Base-by-base conservation (phyloP, 805 yeast species). In the Candida nonsorbophila region DNA sequence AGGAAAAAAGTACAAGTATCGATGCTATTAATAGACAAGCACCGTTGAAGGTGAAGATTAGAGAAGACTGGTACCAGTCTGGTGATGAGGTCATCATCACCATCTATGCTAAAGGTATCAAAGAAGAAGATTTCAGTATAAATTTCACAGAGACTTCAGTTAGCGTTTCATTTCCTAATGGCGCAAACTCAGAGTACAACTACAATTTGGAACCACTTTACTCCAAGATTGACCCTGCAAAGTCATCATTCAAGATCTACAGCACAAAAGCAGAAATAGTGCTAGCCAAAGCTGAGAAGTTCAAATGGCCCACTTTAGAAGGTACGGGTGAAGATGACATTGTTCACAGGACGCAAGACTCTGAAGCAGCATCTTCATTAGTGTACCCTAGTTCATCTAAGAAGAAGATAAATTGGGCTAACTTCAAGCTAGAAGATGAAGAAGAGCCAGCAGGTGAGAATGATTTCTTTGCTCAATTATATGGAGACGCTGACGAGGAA, bases 401-500 rank as follows among this genome's bases (percentile, higher is more conserved):
- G 27, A 76, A 72, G 34, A 62, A 70, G 5, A 61, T 68, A 13
- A 79, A 87, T 48, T 86, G 96, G 96, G 71, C 82, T 12, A 56
- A 44, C 13, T 59, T 64, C 39, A 62, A 69, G 25, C 47, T 81
- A 14, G 45, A 47, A 5, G 69, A 62, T 5, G 72, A 49, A n/a
- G 69, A 61, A 8, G 65, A 62, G 15, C 62, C 65, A 0, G 65
- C 63, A 9, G 73, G 69, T 14, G 74, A 76, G 3, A 75, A 77
- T 36, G 78, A 67, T 1, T 88, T 92, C 45, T 92, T 92, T 60
- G 72, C 76, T 42, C 67, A 76, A 39, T 49, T 92, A 7, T 92
- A 82, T 57, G 69, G 70, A 16, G 78, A 72, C 40, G 90, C 94
- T 0, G 94, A 87, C 49, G 92, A 83, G 6, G 96, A 92, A 45